Base-by-base conservation (phyloP, 2,329 filamentous ascomycete species). In the Cladophialophora chaetospira region DNA sequence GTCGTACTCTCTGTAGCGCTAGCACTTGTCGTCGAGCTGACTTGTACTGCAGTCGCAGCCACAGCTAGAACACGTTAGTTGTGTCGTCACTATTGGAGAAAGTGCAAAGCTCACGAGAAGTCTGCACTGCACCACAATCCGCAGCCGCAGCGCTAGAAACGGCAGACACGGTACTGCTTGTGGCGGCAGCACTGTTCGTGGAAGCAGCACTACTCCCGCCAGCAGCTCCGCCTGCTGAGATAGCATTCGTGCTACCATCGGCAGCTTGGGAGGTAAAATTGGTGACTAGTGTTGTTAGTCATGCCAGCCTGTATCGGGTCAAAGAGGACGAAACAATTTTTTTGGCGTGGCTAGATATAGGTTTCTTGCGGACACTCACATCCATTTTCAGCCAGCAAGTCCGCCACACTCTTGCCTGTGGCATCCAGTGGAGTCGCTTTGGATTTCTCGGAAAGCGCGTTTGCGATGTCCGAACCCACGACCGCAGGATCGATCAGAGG, bases 401-500 rank as follows among this genome's bases (percentile, higher is more conserved):
- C 79, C 19, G 87, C 86, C 25, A 88, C 82, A 60, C 83, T 87
- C 64, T 86, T 69, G n/a, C 86, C 85, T 50, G 69, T 70, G 11
- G 84, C 84, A 42, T 77, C 70, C 44, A 88, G 82, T 3, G 86
- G 84, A 3, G 71, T 77, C 15, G 68, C 68, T 43, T 80, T 68
- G 3, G 82, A 86, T 21, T 71, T 70, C 2, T 71, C 73, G 13
- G 84, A 83, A 69, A 86, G 82, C 58, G 81, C 79, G 60, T 88
- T 88, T 68, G 84, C 82, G 9, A 74, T 65, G 53, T 79, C 83
- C 19, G 82, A 73, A 55, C 80, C 82, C 48, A 66, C 74, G 35
- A 88, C 84, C 59, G 73, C 81, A 2, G 87, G 86, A 69, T 89
- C 87, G 60, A 89, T 80, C 13, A 86, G 76, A 23, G 86, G 86